phyloP scores from a whole-genome alignment of 306 rosid species.

The Rosa multiflora region DNA sequence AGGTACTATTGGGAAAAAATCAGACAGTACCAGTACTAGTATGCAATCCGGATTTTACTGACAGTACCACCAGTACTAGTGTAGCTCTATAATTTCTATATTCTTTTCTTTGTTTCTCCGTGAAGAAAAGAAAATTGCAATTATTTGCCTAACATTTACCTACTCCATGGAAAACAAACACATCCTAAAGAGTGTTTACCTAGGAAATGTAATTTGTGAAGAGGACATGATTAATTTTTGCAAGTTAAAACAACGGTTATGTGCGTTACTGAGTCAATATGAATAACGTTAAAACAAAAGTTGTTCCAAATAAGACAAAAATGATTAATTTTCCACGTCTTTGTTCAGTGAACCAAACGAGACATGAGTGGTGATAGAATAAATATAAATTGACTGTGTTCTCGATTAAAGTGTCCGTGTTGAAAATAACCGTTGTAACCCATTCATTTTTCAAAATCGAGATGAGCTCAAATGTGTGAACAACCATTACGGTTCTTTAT shows the following conservation, averaged over 20 bases:
- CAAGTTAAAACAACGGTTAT: background rate
- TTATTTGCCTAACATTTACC: background rate
- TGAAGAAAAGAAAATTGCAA: background rate
- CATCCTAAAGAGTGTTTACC: background rate
- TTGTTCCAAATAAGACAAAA: background rate
- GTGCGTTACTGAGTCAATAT: background rate
- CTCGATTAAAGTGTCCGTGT: background rate
- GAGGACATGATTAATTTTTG: too few relatives aligned
- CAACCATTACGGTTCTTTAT: background rate
- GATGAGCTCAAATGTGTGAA: background rate
- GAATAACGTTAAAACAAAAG: too few relatives aligned
- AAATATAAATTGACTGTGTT: background rate
- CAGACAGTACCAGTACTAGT: slow-evolving; percentile 4
- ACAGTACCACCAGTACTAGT: background rate
- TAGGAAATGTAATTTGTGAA: background rate
- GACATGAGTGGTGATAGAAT: background rate
- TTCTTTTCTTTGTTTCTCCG: too few relatives aligned
- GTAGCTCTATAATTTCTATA: background rate
- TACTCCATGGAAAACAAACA: background rate
- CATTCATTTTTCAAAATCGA: background rate
- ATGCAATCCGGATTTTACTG: slow-evolving; percentile 20
- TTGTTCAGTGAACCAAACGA: background rate
- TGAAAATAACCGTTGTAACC: background rate
- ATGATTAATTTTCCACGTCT: background rate
- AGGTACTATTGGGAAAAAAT: slow-evolving; percentile 17